Conservation (phyloP, 2,329 filamentous ascomycete species). For the Lachnellula hyalina region DNA sequence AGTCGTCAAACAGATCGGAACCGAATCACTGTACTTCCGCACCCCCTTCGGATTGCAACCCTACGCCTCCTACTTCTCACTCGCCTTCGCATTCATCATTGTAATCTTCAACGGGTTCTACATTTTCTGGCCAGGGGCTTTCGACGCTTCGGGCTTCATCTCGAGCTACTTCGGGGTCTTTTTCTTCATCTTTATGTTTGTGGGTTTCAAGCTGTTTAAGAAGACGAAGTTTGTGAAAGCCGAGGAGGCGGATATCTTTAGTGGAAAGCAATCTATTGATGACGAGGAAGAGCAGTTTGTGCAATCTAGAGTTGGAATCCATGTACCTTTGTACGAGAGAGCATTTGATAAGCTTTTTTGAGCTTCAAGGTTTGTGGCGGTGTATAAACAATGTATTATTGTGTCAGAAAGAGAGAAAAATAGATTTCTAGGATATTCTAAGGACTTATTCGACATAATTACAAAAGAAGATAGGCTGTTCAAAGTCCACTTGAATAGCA, state of each 20-base stretch:
- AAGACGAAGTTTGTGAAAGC: conserved; percentile 4
- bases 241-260: conserved; percentile 5
- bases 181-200: conserved; percentile 50
- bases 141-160: conserved; percentile 42
- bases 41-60: conserved; percentile 42
- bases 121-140: conserved; percentile 45
- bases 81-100: conserved; percentile 42
- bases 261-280: conserved; percentile 33
- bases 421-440: no score
- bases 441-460: no score
- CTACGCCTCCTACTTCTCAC: conserved; percentile 45
- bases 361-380: background rate
- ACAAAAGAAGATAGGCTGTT: no score
- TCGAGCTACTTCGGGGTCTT: conserved; percentile 50
- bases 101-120: conserved; percentile 54
- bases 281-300: conserved; percentile 4
- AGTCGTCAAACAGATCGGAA: conserved; percentile 45
- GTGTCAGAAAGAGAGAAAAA: no score
- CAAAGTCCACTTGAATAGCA: no score
- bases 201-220: conserved; percentile 5
- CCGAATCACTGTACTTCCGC: conserved; percentile 44
- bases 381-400: no score
- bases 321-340: background rate
- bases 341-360: background rate
- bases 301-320: background rate